Evolutionary conservation across 2,329 filamentous ascomycete genomes (phyloP).

Genomic region (Aspergillus fructus): DNA sequence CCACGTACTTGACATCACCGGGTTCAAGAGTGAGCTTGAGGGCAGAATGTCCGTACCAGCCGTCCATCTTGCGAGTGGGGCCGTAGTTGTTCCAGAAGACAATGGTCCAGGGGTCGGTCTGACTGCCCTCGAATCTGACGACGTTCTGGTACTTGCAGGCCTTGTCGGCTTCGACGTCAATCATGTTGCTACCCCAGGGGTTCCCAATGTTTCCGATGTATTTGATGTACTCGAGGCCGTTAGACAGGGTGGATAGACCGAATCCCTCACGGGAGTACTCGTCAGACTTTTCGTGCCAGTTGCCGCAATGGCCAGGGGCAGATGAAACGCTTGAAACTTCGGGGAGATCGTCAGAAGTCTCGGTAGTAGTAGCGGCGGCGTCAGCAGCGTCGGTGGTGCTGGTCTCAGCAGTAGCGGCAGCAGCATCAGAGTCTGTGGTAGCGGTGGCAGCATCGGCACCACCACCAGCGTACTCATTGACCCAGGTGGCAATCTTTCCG

Average conservation of each 20-base stretch:
- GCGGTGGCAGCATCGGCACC: constrained; percentile 19
- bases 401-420: constrained; percentile 14
- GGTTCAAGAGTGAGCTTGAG: constrained; percentile 32
- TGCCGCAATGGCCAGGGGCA: constrained; percentile 14
- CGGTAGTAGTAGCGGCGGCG: constrained; percentile 14
- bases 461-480: constrained; percentile 35
- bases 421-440: constrained; percentile 8
- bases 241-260: constrained; percentile 24
- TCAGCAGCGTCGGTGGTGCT: constrained; percentile 13
- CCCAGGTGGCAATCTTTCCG: constrained; percentile 34
- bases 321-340: constrained; percentile 14
- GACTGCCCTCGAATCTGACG: constrained; percentile 30
- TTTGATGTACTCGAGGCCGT: constrained; percentile 19
- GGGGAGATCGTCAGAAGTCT: constrained; percentile 12
- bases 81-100: constrained; percentile 44
- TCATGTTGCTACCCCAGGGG: constrained; percentile 44
- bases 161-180: constrained; percentile 32
- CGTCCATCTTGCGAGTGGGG: constrained; percentile 30
- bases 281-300: constrained; percentile 26
- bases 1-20: constrained; percentile 36
- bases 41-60: constrained; percentile 36
- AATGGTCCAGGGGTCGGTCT: constrained; percentile 34
- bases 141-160: constrained; percentile 39
- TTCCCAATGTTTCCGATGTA: constrained; percentile 38
- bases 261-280: constrained; percentile 31